These are phyloP conservation scores for Mrakia frigida DNA, from an alignment of 768 basidiomycete genomes.

Conservation along the genomic window DNA sequence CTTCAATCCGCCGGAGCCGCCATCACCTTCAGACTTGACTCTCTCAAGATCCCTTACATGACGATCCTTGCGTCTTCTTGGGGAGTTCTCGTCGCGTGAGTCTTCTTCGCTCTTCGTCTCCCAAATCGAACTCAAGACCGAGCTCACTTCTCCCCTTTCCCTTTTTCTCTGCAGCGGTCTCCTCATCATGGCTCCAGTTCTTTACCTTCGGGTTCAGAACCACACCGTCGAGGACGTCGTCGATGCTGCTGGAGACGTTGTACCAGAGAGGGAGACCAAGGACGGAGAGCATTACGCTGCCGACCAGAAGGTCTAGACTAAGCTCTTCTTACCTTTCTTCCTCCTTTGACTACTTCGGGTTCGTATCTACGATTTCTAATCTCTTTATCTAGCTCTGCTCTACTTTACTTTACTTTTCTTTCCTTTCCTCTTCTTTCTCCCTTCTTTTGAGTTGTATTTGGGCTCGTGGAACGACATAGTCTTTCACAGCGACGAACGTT, in stretches of 20 bases:
- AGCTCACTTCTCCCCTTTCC: too few species aligned
- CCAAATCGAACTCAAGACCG: too few species aligned
- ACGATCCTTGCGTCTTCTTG: neutral
- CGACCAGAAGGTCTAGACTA: neutral
- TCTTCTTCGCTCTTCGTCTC: too few species aligned
- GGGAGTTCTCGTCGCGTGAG: neutral
- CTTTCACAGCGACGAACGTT: too few species aligned
- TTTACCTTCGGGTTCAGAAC: slow-evolving; percentile 9
- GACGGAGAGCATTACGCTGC: neutral
- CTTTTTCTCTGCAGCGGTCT: neutral
- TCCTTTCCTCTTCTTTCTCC: neutral
- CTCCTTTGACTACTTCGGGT: neutral
- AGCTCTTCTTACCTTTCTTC: neutral
- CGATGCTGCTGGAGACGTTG: slow-evolving; percentile 5
- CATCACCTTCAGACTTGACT: slow-evolving; percentile 10
- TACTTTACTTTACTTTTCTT: neutral
- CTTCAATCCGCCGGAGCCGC: slow-evolving; percentile 11
- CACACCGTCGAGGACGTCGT: slow-evolving; percentile 12
- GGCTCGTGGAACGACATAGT: too few species aligned
- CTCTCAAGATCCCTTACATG: neutral
- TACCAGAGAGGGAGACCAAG: neutral
- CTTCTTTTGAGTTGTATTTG: neutral
- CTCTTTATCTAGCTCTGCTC: neutral
- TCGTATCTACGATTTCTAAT: neutral
- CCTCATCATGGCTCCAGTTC: slow-evolving; percentile 11